Evolutionary conservation across 352 stramenopile species (phyloP).

Genomic region (Phytophthora rubi): DNA sequence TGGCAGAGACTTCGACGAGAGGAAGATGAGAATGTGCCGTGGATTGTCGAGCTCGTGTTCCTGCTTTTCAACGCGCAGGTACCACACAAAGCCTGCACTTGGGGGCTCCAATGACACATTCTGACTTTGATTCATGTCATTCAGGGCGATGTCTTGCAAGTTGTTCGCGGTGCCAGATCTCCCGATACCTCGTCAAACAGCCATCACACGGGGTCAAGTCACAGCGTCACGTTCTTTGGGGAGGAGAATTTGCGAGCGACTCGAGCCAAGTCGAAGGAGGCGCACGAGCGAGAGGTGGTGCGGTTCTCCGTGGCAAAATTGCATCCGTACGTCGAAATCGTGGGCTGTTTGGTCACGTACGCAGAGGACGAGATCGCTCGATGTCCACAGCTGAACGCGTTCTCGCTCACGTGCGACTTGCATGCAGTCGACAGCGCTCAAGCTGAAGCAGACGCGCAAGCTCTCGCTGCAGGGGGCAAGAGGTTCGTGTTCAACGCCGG

Average conservation of each 20-base stretch:
- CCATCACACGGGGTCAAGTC: background rate
- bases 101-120: background rate
- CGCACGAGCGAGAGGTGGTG: slow-evolving; percentile 47
- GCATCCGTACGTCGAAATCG: slow-evolving; percentile 55
- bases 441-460: slow-evolving; percentile 34
- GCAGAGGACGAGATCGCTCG: slow-evolving; percentile 58
- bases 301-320: slow-evolving; percentile 47
- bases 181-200: background rate
- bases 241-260: slow-evolving; percentile 41
- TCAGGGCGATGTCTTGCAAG: slow-evolving; percentile 56
- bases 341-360: slow-evolving; percentile 56
- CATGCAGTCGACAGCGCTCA: slow-evolving; percentile 31
- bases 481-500: slow-evolving; percentile 28
- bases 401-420: slow-evolving; percentile 52
- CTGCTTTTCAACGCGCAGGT: slow-evolving; percentile 68
- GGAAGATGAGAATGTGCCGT: slow-evolving; percentile 38
- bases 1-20: slow-evolving; percentile 43
- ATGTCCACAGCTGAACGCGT: slow-evolving; percentile 49
- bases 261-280: slow-evolving; percentile 49
- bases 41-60: slow-evolving; percentile 58
- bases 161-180: slow-evolving; percentile 35
- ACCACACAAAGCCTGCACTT: background rate
- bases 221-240: slow-evolving; percentile 36
- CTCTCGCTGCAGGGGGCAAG: slow-evolving; percentile 33
- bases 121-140: background rate